phyloP scores from a whole-genome alignment of 1,284 basidiomycete genomes.

The Lentinula novae-zelandiae region DNA sequence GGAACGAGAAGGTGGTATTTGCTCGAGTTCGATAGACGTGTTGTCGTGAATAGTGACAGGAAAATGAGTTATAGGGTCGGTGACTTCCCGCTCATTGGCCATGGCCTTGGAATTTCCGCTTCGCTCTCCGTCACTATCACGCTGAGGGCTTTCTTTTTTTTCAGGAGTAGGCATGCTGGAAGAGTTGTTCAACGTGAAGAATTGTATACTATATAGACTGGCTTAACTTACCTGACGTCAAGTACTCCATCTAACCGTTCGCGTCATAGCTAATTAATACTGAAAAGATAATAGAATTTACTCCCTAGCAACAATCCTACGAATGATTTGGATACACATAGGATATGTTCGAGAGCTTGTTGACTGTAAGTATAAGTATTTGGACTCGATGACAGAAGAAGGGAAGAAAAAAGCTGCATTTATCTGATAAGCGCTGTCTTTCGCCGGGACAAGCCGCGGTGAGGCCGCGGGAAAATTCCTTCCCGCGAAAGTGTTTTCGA shows the following conservation, averaged over 20 bases:
- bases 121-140: background rate
- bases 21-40: slow-evolving; percentile 30
- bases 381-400: too few species aligned
- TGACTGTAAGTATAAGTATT: too few species aligned
- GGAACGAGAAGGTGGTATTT: slow-evolving; percentile 24
- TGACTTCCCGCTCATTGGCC: slow-evolving; percentile 25
- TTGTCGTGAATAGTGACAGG: slow-evolving; percentile 32
- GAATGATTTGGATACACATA: background rate
- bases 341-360: too few species aligned
- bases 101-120: background rate
- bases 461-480: too few species aligned
- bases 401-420: too few species aligned
- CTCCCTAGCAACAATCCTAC: background rate
- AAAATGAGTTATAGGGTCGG: slow-evolving; percentile 37
- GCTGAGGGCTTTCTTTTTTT: background rate
- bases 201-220: background rate
- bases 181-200: background rate
- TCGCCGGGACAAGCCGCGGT: too few species aligned
- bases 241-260: slow-evolving; percentile 3
- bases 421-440: too few species aligned
- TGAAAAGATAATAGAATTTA: background rate
- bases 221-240: slow-evolving; percentile 5
- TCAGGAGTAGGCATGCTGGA: background rate
- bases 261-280: background rate
- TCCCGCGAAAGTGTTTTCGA: too few species aligned